A percentile compares a stretch with the other conserved stretches of the same genome.
phyloP scores from a whole-genome alignment of 2,329 filamentous ascomycete species.

The Teratosphaeria nubilosa region DNA sequence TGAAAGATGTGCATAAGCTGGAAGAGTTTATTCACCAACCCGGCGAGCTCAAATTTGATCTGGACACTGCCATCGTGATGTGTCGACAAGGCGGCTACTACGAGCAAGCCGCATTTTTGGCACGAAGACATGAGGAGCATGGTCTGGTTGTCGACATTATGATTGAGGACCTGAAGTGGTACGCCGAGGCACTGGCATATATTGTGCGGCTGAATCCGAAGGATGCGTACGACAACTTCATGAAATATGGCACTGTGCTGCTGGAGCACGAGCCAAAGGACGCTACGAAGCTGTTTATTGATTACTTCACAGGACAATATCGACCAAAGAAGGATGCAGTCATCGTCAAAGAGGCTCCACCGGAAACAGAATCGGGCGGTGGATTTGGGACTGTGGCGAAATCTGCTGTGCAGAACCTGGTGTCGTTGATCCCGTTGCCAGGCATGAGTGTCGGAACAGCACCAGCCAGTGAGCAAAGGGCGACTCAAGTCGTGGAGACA shows the following conservation, averaged over 20 bases:
- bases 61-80: conserved; percentile 95
- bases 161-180: conserved; percentile 89
- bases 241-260: conserved; percentile 89
- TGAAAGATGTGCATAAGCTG: conserved; percentile 93
- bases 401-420: conserved; percentile 75
- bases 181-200: conserved; percentile 78
- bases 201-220: conserved; percentile 80
- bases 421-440: conserved; percentile 71
- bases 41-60: conserved; percentile 87
- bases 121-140: conserved; percentile 86
- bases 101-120: conserved; percentile 91
- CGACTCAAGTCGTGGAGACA: conserved; percentile 42
- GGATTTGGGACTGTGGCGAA: conserved; percentile 43
- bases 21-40: conserved; percentile 95
- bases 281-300: conserved; percentile 79
- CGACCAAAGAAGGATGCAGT: conserved; percentile 57
- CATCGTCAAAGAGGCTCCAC: conserved; percentile 35
- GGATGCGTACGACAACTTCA: conserved; percentile 75
- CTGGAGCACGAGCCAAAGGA: conserved; percentile 76
- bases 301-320: conserved; percentile 87
- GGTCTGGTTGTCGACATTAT: conserved; percentile 91
- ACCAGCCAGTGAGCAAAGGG: conserved; percentile 25
- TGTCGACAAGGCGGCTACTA: conserved; percentile 94
- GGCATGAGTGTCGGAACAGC: conserved; percentile 62
- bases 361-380: conserved; percentile 16